Evolutionary conservation across 164 flowering plant genomes (phyloP).

Genomic region (grape (Vitis vinifera)): ASM3070453v1 NC_081817.1:25765001-25765500

Average conservation of each 20-base stretch:
- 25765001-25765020: background rate
- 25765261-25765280: background rate
- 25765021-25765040: background rate
- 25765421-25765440: constrained; percentile 60
- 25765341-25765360: constrained; percentile 62
- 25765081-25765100: too few species aligned
- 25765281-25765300: background rate
- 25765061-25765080: too few species aligned
- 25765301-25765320: constrained; percentile 37
- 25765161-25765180: too few species aligned
- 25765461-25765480: constrained; percentile 93
- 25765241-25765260: background rate
- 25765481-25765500: constrained; percentile 39
- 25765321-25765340: constrained; percentile 49
- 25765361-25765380: constrained; percentile 59
- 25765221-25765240: too few species aligned
- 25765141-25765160: too few species aligned
- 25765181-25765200: too few species aligned
- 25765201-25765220: too few species aligned
- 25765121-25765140: too few species aligned
- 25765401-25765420: constrained; percentile 37
- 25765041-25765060: background rate
- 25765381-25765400: constrained; percentile 75
- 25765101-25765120: too few species aligned
- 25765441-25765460: constrained; percentile 85